Evolutionary conservation across 352 stramenopile genomes (phyloP).

Genomic region (Phytophthora tubulina): DNA sequence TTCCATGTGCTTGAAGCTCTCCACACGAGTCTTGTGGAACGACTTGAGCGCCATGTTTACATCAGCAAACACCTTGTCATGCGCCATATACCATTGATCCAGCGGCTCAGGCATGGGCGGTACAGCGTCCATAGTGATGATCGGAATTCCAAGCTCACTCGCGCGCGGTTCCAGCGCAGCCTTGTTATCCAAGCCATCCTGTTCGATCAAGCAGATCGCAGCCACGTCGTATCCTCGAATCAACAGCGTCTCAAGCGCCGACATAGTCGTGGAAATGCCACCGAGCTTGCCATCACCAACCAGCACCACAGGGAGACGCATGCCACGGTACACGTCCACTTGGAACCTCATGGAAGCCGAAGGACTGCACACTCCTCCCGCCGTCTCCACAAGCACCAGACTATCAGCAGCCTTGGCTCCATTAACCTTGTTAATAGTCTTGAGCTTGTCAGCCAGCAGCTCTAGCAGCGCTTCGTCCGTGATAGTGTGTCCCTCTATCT

Average conservation of each 20-base stretch:
- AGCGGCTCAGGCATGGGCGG: slow-evolving; percentile 82
- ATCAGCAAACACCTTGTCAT: slow-evolving; percentile 60
- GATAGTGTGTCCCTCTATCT: slow-evolving; percentile 87
- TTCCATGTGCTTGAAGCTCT: slow-evolving; percentile 66
- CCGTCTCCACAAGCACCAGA: slow-evolving; percentile 94
- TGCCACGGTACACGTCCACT: slow-evolving; percentile 93
- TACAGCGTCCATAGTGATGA: slow-evolving; percentile 79
- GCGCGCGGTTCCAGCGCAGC: slow-evolving; percentile 66
- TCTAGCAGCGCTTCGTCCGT: slow-evolving; percentile 90
- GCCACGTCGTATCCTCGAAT: slow-evolving; percentile 93
- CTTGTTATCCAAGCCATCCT: slow-evolving; percentile 75
- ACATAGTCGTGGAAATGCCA: slow-evolving; percentile 96
- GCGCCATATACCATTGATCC: slow-evolving; percentile 68
- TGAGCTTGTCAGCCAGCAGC: slow-evolving; percentile 69
- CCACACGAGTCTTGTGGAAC: slow-evolving; percentile 68
- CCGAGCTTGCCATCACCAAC: slow-evolving; percentile 97
- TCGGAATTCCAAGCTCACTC: slow-evolving; percentile 75
- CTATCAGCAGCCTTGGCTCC: slow-evolving; percentile 45
- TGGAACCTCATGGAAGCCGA: slow-evolving; percentile 90
- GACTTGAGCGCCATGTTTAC: slow-evolving; percentile 58
- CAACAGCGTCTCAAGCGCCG: slow-evolving; percentile 93
- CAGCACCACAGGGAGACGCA: slow-evolving; percentile 93
- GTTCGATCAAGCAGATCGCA: slow-evolving; percentile 85
- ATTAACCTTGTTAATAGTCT: slow-evolving; percentile 46
- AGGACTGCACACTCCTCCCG: slow-evolving; percentile 94